Percentiles rank a stretch among this genome's conserved stretches.
Conservation (phyloP, 2,329 filamentous ascomycete genomes). For the Calonectria pteridis region DNA sequence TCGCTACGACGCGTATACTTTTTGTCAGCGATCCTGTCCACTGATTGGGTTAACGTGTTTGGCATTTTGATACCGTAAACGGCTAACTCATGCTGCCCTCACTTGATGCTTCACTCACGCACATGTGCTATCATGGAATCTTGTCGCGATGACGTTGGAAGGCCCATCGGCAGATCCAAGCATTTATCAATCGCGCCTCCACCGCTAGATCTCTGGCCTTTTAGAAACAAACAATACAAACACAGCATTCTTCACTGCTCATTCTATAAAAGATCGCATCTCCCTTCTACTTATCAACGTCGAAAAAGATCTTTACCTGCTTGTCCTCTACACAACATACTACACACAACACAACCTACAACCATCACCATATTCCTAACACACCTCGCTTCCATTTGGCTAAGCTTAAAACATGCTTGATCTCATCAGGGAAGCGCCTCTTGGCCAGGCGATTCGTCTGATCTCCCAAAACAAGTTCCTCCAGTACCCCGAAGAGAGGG, state of each 20-base stretch:
- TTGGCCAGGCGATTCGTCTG: conserved; percentile 70
- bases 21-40: background rate
- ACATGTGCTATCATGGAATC: background rate
- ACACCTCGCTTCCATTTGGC: background rate
- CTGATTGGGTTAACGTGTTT: background rate
- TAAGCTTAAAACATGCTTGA: conserved; percentile 2
- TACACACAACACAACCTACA: background rate
- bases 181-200: background rate
- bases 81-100: background rate
- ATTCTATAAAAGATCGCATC: background rate
- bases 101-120: background rate
- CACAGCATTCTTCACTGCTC: background rate
- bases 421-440: conserved; percentile 65
- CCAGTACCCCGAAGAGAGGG: conserved; percentile 70
- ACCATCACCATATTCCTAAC: background rate
- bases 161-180: background rate
- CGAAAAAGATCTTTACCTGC: background rate
- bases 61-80: conserved; percentile 1
- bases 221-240: background rate
- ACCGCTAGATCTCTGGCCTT: background rate
- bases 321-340: background rate
- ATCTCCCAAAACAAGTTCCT: conserved; percentile 64
- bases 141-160: background rate
- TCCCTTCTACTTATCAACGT: background rate
- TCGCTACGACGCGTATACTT: background rate